phyloP scores from a whole-genome alignment of 2,329 filamentous ascomycete species.

The Neofusicoccum laricinum region DNA sequence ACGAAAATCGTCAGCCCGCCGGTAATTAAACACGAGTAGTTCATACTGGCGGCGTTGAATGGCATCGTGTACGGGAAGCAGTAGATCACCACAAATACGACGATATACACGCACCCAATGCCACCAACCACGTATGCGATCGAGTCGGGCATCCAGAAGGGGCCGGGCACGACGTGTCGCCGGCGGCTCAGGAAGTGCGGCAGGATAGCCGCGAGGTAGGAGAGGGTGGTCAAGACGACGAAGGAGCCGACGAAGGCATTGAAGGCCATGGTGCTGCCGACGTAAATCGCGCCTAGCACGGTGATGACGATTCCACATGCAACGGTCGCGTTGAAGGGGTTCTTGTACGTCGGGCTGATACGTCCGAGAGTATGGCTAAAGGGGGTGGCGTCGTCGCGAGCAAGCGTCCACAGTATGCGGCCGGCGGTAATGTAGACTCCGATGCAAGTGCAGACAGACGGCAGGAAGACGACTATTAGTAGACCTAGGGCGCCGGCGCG shows the following conservation, averaged over 20 bases:
- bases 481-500: conserved; percentile 42
- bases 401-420: conserved; percentile 62
- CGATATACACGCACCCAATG: conserved; percentile 56
- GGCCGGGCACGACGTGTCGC: conserved; percentile 51
- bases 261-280: conserved; percentile 66
- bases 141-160: conserved; percentile 53
- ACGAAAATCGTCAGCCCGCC: conserved; percentile 53
- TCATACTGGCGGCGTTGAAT: conserved; percentile 49
- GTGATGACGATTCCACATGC: conserved; percentile 51
- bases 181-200: conserved; percentile 41
- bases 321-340: conserved; percentile 57
- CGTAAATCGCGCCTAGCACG: conserved; percentile 61
- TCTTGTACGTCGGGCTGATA: conserved; percentile 47
- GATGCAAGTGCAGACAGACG: conserved; percentile 51
- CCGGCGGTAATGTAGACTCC: conserved; percentile 60
- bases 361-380: conserved; percentile 48
- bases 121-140: conserved; percentile 35
- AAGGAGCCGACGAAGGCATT: conserved; percentile 63
- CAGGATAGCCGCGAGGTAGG: conserved; percentile 63
- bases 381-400: conserved; percentile 57
- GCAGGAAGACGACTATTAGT: conserved; percentile 53
- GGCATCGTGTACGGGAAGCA: conserved; percentile 53
- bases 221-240: conserved; percentile 53
- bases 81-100: conserved; percentile 62
- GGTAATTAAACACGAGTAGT: conserved; percentile 53